Conservation (phyloP, 805 yeast genomes). For the Starmerella sirachaensis region DNA sequence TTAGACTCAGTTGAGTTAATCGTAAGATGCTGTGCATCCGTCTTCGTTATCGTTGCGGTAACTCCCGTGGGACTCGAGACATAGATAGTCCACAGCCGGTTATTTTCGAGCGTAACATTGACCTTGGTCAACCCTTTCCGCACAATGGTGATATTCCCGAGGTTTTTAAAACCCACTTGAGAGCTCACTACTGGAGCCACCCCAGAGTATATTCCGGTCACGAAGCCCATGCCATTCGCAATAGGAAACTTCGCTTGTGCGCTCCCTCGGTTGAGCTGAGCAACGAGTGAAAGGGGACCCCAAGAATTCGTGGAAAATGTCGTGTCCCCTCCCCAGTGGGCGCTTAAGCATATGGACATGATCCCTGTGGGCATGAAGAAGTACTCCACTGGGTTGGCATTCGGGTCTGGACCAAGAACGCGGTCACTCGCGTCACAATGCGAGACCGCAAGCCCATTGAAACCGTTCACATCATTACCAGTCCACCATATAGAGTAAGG, state of each 20-base stretch:
- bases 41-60: constrained; percentile 28
- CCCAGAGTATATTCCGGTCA: constrained; percentile 50
- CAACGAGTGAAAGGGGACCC: constrained; percentile 24
- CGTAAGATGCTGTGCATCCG: constrained; percentile 35
- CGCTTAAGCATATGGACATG: constrained; percentile 45
- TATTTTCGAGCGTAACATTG: constrained; percentile 31
- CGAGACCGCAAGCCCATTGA: constrained; percentile 51
- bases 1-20: constrained; percentile 32
- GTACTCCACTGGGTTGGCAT: constrained; percentile 32
- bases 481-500: constrained; percentile 61
- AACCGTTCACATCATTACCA: constrained; percentile 28
- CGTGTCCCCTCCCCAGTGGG: constrained; percentile 37
- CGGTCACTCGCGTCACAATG: constrained; percentile 39
- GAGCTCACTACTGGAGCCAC: constrained; percentile 37
- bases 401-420: constrained; percentile 37
- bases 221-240: constrained; percentile 75
- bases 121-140: constrained; percentile 28
- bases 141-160: constrained; percentile 29
- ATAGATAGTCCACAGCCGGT: constrained; percentile 41
- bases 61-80: constrained; percentile 32
- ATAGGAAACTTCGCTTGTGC: constrained; percentile 41
- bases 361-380: constrained; percentile 46
- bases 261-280: constrained; percentile 15
- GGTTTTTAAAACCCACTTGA: constrained; percentile 35
- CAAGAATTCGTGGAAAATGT: constrained; percentile 33